Conservation (phyloP, 441 rosid genomes). For the Populus trichocarpa region DNA sequence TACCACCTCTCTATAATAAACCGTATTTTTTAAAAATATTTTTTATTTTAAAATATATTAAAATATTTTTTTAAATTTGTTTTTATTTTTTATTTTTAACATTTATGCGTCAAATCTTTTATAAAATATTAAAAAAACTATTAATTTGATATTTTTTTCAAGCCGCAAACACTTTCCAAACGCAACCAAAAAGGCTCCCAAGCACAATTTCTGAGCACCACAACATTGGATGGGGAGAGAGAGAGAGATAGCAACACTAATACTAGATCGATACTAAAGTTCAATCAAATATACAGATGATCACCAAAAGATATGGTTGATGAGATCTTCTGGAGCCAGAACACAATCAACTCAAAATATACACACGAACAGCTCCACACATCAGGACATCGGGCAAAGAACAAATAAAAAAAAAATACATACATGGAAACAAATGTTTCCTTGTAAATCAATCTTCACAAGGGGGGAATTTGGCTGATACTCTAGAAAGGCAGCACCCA, state of each 20-base stretch:
- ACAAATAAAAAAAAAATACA: conserved; percentile 6
- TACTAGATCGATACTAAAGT: neutral
- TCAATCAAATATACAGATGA: conserved; percentile 3
- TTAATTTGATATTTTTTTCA: too few species aligned
- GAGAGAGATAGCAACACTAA: neutral
- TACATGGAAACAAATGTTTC: neutral
- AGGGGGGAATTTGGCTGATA: conserved; percentile 2
- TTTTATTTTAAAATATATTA: too few species aligned
- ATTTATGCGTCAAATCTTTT: too few species aligned
- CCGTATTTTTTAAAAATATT: too few species aligned
- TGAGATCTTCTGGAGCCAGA: neutral
- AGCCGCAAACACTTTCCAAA: too few species aligned
- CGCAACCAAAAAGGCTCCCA: too few species aligned
- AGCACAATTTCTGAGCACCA: too few species aligned
- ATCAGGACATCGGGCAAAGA: neutral
- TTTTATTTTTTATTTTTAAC: too few species aligned
- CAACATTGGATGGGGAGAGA: neutral
- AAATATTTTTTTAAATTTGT: too few species aligned
- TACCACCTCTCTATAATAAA: too few species aligned
- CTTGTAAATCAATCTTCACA: conserved; percentile 10
- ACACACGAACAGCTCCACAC: neutral
- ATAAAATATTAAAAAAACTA: too few species aligned
- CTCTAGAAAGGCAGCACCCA: conserved; percentile 73
- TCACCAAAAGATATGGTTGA: neutral
- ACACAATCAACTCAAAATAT: conserved; percentile 11